Base-by-base conservation (phyloP, 208 protist genomes). In the Crithidia expoeki region DNA sequence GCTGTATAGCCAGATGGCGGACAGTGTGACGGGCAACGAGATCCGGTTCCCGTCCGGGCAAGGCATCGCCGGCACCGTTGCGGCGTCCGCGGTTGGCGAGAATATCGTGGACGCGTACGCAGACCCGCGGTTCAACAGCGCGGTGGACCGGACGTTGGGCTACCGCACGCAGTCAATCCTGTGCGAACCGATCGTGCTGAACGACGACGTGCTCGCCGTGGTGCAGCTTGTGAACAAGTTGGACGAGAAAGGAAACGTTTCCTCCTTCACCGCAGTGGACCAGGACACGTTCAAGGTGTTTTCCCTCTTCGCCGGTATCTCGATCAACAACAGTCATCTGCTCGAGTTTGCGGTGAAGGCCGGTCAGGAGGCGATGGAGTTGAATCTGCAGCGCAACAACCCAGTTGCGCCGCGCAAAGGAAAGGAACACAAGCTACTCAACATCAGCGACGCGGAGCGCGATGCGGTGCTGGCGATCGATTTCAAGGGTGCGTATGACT, bases 151-250 rank as follows among this genome's bases (percentile, higher is more conserved):
- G 65, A 70, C 79, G 32, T 80, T 92, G 34, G 89, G 88, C 36
- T 93, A 92, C 72, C 79, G 81, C 56, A 96, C 92, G 33, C 78
- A 87, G 68, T 88, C 81, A 0, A 85, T 94, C 14, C 56, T 96
- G 42, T 93, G 87, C 68, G 84, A 92, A 81, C 89, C 89, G n/a
- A 90, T 94, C 59, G 61, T 86, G 25, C 76, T 94, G 50, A 85
- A 93, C 68, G 81, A 82, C 55, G 87, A 93, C 38, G 84, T 95
- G 62, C 84, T 95, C 52, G 90, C 90, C 2, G 90, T 95, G n/a
- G 86, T 91, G 53, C 90, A 95, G 66, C 81, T 95, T 7, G 85
- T 95, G 30, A 95, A 95, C 71, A 95, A 95, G 68, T 52, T 95
- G 23, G 58, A 80, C 58, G 55, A 65, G 5, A 33, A 89, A 21